A percentile compares a stretch with the other conserved stretches of the same genome.
Conservation (phyloP, 169 alveolate genomes). For the Plasmodium gallinaceum region DNA sequence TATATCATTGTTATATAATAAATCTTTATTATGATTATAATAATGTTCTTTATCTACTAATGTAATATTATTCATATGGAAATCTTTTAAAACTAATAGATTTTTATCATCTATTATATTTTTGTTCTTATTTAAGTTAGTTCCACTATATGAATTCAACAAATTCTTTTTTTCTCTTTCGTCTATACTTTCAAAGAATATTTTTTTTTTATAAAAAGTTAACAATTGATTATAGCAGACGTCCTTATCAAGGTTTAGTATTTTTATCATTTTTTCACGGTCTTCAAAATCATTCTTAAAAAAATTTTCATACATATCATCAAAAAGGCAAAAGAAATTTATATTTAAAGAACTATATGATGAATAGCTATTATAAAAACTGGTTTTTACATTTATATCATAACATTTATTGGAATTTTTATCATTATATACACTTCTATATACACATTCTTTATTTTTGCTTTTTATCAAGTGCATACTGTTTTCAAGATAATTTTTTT, state of each 20-base stretch:
- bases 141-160: neutral
- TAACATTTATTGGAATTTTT: neutral
- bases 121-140: neutral
- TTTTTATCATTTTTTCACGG: constrained; percentile 57
- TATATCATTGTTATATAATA: neutral
- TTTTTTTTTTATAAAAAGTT: constrained; percentile 53
- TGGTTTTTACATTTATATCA: constrained; percentile 1
- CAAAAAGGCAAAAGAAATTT: constrained; percentile 43
- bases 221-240: constrained; percentile 39
- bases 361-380: constrained; percentile 13
- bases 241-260: constrained; percentile 22
- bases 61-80: neutral
- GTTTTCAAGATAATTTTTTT: neutral
- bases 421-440: neutral
- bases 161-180: constrained; percentile 6
- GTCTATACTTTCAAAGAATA: constrained; percentile 27
- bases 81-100: neutral
- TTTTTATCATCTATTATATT: neutral
- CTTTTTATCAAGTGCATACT: neutral
- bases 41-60: neutral
- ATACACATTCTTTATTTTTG: neutral
- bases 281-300: constrained; percentile 43
- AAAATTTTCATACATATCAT: constrained; percentile 63
- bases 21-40: neutral
- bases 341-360: constrained; percentile 53